Evolutionary conservation across 768 basidiomycete genomes (phyloP).

Genomic region (Termitomyces sp.): DNA sequence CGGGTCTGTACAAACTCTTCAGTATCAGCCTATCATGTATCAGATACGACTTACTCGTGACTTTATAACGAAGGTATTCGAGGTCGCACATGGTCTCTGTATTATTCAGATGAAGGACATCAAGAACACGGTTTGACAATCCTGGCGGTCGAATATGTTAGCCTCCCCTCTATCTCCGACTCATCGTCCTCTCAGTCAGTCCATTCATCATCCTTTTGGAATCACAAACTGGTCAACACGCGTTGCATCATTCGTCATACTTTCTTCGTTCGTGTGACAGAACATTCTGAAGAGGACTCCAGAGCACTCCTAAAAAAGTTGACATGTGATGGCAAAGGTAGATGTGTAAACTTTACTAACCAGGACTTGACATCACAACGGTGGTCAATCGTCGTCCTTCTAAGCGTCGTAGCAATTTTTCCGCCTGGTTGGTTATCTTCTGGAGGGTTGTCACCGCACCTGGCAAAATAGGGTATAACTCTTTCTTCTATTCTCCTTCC

Average conservation of each 20-base stretch:
- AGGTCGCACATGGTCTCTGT: neutral
- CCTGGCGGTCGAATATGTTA: neutral
- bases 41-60: neutral
- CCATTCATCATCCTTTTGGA: neutral
- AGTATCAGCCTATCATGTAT: neutral
- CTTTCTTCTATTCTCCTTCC: neutral
- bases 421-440: neutral
- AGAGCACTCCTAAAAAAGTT: too few species aligned
- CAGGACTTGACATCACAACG: neutral
- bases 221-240: slow-evolving; percentile 2
- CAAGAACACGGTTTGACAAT: slow-evolving; percentile 8
- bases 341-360: neutral
- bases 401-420: neutral
- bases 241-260: slow-evolving; percentile 10
- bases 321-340: too few species aligned
- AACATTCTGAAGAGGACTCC: neutral
- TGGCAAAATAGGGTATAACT: neutral
- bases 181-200: neutral
- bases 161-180: slow-evolving; percentile 2
- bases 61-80: neutral
- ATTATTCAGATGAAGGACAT: neutral
- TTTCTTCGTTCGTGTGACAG: slow-evolving; percentile 8
- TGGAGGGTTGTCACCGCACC: neutral
- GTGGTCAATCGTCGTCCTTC: neutral
- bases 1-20: neutral